phyloP scores from a whole-genome alignment of 345 rosid species.

The Murraya koenigii region DNA sequence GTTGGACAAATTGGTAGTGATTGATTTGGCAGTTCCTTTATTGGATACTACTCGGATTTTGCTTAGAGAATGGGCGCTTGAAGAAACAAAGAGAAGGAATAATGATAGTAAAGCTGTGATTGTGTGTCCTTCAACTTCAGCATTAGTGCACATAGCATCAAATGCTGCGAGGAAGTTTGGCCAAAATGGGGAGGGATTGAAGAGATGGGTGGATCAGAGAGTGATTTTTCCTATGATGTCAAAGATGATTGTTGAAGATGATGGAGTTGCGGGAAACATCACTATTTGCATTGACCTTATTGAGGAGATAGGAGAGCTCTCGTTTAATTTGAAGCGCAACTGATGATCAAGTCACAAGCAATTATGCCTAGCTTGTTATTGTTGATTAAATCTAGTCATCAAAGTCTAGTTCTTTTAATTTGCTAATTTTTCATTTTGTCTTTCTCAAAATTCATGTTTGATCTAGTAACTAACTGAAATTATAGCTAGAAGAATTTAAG shows the following conservation, averaged over 20 bases:
- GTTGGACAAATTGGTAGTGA: background rate
- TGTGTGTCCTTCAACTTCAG: background rate
- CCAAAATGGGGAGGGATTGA: background rate
- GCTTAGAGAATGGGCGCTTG: background rate
- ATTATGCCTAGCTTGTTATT: background rate
- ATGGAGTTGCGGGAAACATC: background rate
- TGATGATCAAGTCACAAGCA: background rate
- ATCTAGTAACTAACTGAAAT: no score
- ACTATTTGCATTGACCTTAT: background rate
- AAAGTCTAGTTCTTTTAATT: background rate
- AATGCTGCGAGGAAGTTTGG: background rate
- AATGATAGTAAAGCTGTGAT: background rate
- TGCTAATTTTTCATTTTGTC: background rate
- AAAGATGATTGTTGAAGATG: background rate
- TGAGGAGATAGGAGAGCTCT: background rate
- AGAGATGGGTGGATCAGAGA: constrained; percentile 11
- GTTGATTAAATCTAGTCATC: background rate
- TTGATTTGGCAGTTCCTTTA: background rate
- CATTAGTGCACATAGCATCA: background rate
- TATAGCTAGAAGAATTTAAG: no score
- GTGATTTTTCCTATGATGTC: background rate
- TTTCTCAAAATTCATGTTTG: background rate
- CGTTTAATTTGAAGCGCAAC: background rate
- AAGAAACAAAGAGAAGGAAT: background rate
- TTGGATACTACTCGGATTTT: background rate